Base-by-base conservation (phyloP, 2,329 filamentous ascomycete species). In the Cladophialophora bantiana region DNA sequence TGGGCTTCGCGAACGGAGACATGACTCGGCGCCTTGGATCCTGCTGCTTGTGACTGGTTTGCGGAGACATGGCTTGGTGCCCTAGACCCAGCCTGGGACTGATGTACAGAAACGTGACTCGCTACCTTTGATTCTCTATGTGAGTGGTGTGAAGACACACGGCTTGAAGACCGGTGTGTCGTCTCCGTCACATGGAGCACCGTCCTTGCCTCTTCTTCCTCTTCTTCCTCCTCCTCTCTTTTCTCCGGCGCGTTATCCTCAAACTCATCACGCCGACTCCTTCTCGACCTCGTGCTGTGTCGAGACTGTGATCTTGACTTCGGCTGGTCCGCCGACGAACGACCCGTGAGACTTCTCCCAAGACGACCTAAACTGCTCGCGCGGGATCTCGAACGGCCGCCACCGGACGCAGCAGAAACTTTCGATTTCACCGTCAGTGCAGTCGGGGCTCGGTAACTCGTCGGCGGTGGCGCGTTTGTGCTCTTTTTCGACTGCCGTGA, bases 371-470 rank as follows among this genome's bases (percentile, higher is more conserved):
- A 45, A 26, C 58, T 64, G 45, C 59, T 56, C 2, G 55, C 18
- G 15, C 66, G 63, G 36, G 66, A 62, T 55, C 57, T 61, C 10
- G 66, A 64, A 2, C 35, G 42, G 35, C 38, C 59, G n/a, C 42
- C 38, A 38, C 59, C 59, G 18, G 40, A 40, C 9, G 59, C 50
- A 40, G 7, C 35, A 10, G 59, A 45, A 2, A 53, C 53, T 18
- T 38, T 48, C 5, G 57, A 62, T 38, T 59, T 73, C 15, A 70
- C 69, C 32, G 70, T 71, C 36, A 71, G 64, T 7, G 68, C 71
- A 15, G 70, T 71, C 36, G 71, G 70, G 10, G 70, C 66, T 9
- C 66, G 67, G 53, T 72, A 72, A 53, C 67, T 68, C 1, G 67
- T 70, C 10, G 71, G 70, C n/a, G 70, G 70, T 1, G 69, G 35